Evolutionary conservation across 352 stramenopile genomes (phyloP), one percentile per base, ranked within the genome.

Genomic region (Thalassiosira hispida): DNA sequence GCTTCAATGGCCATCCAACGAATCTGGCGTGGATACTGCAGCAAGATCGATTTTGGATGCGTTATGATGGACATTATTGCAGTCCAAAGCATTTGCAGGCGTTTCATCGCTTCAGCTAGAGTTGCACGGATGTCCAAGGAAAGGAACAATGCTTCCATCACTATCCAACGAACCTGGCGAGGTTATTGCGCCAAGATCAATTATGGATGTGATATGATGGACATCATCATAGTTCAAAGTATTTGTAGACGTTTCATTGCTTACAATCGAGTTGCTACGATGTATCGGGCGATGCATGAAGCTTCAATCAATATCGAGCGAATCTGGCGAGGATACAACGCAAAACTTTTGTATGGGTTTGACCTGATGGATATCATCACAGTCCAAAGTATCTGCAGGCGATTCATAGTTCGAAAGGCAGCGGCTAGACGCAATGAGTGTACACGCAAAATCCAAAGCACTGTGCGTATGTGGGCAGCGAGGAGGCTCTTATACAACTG

Each of bases 161-260:
- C 71, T 22, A 84, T 93, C 64, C 85, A 90, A 40, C 68, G 57
- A 52, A 42, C 57, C 18, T 88, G 69, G 63, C 44, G 83, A 61
- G 55, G 69, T 14, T 87, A 85, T 47, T 42, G 31, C 23, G 44
- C 59, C 11, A 70, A 78, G 27, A 62, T 89, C 25, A 49, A 42
- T 88, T 71, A 71, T 71, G 31, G 22, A 23, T 59, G 60, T 52
- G 27, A 71, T 52, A 38, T 64, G 57, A 49, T 53, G 16, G 80
- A 92, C 52, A 87, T 91, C 61, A 81, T 89, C 23, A 77, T 52
- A 3, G 53, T 85, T n/a, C 87, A 91, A 72, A 85, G 81, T 40
- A 25, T 88, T 1, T 66, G 44, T n/a, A 61, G 83, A 5, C 64
- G 69, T 57, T 81, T 79, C 61, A 46, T 73, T 38, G 46, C 38